Base-by-base conservation (phyloP, 495 filamentous ascomycete species). In the Pyronema omphalodes region DNA sequence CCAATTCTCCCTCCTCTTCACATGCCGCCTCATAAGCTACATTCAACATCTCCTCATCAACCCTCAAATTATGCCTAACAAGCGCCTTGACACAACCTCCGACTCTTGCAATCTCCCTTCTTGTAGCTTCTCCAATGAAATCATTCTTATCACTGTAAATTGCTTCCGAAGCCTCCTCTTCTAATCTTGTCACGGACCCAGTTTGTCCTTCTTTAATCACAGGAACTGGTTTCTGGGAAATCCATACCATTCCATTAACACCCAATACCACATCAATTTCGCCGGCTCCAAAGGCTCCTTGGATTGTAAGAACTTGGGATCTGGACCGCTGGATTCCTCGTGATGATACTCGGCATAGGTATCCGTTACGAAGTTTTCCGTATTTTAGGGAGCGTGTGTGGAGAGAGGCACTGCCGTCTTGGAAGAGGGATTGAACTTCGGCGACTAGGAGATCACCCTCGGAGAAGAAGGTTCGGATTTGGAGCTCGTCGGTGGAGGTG, bases 171-270 rank as follows among this genome's bases (percentile, higher is more conserved):
- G 79, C 76, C 58, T 73, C 78, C 69, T 95, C 91, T 66, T 95
- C 89, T 61, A 94, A 70, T 50, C 83, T 76, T 23, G 82, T 93
- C 57, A 93, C 85, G 9, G 62, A 78, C 56, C 72, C 73, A 1
- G 67, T 61, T 36, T 66, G 71, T 6, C 60, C 64, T 29, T 57
- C 55, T 19, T 50, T 61, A 11, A 56, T 53, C 0, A 62, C 65
- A 4, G 41, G 29, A 5, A 69, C 69, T 9, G 71, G 73, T 41
- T 80, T 73, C 71, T 85, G 88, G 60, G 80, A 78, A 58, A 98
- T 87, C 82, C 84, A 95, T 52, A 96, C 84, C 61, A 86, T 95
- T 5, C 91, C 91, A 63, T 98, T 98, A 9, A 98, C 89, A 0
- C 91, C 91, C 5, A 96, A 71, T 34, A 94, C 74, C 9, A 96